Conservation (phyloP, 805 yeast species). For the Lachancea thermotolerans region DNA sequence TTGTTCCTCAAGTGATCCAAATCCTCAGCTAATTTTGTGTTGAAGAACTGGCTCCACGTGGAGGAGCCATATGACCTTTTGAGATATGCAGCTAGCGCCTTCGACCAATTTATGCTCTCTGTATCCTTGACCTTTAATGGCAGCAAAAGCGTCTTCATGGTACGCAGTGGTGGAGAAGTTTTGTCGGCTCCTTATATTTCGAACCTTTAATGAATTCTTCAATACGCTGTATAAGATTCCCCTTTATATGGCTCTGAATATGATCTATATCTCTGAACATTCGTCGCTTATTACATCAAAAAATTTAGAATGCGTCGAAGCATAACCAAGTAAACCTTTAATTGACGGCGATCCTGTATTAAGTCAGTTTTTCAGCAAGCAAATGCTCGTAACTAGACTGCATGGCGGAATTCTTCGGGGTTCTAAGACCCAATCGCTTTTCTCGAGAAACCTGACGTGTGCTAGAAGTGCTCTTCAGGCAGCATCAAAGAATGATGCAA, state of each 20-base stretch:
- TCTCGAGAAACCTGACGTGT: neutral
- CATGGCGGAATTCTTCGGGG: too few relatives aligned
- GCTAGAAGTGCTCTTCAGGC: neutral
- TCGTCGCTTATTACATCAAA: neutral
- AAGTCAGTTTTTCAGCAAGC: too few relatives aligned
- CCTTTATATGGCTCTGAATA: neutral
- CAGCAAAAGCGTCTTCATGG: constrained; percentile 23
- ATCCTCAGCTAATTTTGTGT: constrained; percentile 22
- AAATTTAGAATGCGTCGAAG: neutral
- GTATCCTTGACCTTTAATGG: constrained; percentile 27
- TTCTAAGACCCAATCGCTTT: neutral
- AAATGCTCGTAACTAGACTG: too few relatives aligned
- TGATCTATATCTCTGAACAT: neutral
- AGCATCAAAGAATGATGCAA: constrained; percentile 1
- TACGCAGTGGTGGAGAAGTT: neutral
- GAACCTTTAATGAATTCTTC: too few relatives aligned
- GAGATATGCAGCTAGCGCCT: constrained; percentile 24
- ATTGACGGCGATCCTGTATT: too few relatives aligned
- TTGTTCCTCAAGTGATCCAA: constrained; percentile 25
- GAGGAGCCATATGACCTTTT: constrained; percentile 28
- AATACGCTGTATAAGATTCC: neutral
- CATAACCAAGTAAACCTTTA: too few relatives aligned
- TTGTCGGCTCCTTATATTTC: neutral
- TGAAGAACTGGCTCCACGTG: constrained; percentile 28
- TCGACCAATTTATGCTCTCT: constrained; percentile 27